Base-by-base conservation (phyloP, 2,329 filamentous ascomycete genomes). In the Colletotrichum australisinense region DNA sequence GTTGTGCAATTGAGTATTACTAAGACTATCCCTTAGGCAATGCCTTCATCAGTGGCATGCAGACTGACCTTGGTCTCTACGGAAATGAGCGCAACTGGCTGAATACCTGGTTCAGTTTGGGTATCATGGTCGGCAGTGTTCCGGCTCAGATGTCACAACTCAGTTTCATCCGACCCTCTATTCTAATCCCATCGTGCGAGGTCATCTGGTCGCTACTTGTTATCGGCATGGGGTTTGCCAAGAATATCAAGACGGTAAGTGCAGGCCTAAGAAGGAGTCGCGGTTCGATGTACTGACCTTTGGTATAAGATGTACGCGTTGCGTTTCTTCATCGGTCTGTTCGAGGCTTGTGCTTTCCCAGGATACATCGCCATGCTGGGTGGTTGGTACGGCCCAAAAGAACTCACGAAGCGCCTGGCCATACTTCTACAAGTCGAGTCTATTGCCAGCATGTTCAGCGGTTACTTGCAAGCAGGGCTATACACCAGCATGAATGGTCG, bases 381-480 rank as follows among this genome's bases (percentile, higher is more conserved):
- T 3, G 83, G 81, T 1, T 87, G 84, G 85, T 86, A 86, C 71
- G 78, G 80, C 74, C 64, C 64, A 6, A 69, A 72, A n/a, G 65
- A 72, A 28, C 83, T 87, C 0, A 89, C 87, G 68, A 90, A 90
- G 75, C 84, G 89, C 6, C 81, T 84, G 0, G 84, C 83, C 66
- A 83, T 87, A 55, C 86, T 87, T 75, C 82, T 86, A 65, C 83
- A 88, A 1, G 86, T 85, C 22, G 86, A 88, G 16, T 87, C 85
- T 4, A 81, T 89, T 0, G 88, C 87, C 0, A 81, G 83, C 22
- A 89, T 90, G 86, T 87, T 90, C 66, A 87, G 86, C n/a, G 88
- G 88, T 1, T 90, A 89, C 71, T 81, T 90, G 0, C 88, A 89
- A 79, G 85, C 88, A 1, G 88, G 86, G 0, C 86, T 87, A 0